Base-by-base conservation (phyloP, 495 filamentous ascomycete species). In the Corynascus novoguineensis region DNA sequence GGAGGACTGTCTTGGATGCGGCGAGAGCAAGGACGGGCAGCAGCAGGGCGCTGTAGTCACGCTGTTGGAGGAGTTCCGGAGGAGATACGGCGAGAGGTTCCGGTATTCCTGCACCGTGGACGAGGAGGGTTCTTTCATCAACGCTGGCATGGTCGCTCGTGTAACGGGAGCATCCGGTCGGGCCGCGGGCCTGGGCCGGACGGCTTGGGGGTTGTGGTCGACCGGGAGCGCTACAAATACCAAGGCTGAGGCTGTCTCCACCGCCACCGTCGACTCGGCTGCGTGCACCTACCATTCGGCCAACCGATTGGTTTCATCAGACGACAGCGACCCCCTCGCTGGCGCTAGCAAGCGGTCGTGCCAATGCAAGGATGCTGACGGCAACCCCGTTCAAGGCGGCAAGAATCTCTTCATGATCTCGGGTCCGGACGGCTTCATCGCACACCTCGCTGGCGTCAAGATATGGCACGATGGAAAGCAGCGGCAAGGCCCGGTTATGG, bases 371-470 rank as follows among this genome's bases (percentile, higher is more conserved):
- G 57, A 55, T 12, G 17, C 0, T 12, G 9, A 32, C 5, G 50
- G 54, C 9, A 14, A 32, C 0, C 22, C 29, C 15, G 51, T 54
- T 8, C 2, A 14, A 10, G 48, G 58, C 10, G 68, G 73, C 5
- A 78, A 70, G 58, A 87, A 83, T 55, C 60, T 95, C 41, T 73
- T 97, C 27, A 72, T 95, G 47, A 75, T 97, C 5, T 92, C 89
- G 2, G 93, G 93, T 0, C 92, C 93, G 0, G 89, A 93, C 40
- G 92, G 93, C 15, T 98, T 97, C 72, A 80, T 97, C 45, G 78
- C 76, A 25, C 79, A 84, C 60, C 86, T 86, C 72, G 88, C 87
- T 7, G 92, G 92, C 5, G 77, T 81, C 5, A 96, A 95, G 71
- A 66, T 77, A 3, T 92, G 85, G 83, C 78, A 77, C 4, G 75